Percentiles rank a stretch among this genome's conserved stretches.
Conservation (phyloP, 305 asterid species). For the Fraxinus xanthoxyloides region DNA sequence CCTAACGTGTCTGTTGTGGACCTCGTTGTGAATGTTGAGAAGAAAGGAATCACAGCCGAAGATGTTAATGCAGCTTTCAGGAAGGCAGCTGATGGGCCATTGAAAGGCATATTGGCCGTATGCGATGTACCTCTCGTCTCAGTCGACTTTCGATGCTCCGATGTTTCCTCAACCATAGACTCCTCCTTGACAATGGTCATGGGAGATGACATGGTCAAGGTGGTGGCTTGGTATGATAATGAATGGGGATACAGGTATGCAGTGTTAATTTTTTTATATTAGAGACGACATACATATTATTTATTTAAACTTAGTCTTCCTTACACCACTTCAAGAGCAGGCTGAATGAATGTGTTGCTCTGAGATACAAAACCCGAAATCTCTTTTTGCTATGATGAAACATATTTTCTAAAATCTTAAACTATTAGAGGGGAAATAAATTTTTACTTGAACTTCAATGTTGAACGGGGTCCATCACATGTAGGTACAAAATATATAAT, state of each 20-base stretch:
- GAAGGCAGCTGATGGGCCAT: constrained; percentile 74
- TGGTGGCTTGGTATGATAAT: constrained; percentile 93
- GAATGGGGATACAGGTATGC: constrained; percentile 97
- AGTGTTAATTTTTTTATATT: not conserved
- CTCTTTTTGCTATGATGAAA: not conserved
- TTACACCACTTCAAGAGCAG: not conserved
- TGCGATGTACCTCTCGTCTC: constrained; percentile 90
- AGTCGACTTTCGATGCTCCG: constrained; percentile 75
- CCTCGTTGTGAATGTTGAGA: constrained; percentile 78
- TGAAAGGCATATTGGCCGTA: constrained; percentile 66
- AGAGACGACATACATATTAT: not conserved
- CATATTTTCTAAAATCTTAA: not conserved
- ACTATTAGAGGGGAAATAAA: not conserved
- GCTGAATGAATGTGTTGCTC: not conserved
- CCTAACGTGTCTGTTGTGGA: constrained; percentile 90
- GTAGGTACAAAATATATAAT: not conserved
- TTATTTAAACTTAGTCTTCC: not conserved
- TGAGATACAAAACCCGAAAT: not conserved
- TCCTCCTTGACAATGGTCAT: constrained; percentile 90
- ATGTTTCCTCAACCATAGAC: constrained; percentile 76
- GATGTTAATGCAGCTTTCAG: constrained; percentile 84
- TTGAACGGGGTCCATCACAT: not conserved
- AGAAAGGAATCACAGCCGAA: constrained; percentile 74
- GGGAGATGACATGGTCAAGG: constrained; percentile 98
- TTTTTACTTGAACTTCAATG: not conserved